Evolutionary conservation across 805 yeast genomes (phyloP), one percentile per base, ranked within the genome.

Genomic region (Metschnikowia vanudenii): DNA sequence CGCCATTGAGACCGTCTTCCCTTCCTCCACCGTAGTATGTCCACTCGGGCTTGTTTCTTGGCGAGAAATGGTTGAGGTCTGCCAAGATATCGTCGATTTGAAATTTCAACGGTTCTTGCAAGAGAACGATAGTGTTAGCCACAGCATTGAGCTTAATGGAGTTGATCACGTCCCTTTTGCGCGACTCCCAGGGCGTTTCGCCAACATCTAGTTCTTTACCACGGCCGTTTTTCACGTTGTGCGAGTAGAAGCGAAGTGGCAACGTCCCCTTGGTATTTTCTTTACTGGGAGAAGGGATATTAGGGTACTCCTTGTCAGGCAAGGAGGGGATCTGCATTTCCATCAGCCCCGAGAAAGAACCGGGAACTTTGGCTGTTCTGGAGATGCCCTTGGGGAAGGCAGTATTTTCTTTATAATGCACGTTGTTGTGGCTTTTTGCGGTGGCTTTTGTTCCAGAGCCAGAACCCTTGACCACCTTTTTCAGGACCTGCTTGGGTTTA

Each of bases 141-240:
- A 38, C 43, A 11, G 58, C 37, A 46, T 66, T 58, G 43, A 59
- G 56, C 41, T 33, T 46, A 45, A 57, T 57, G 18, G 58, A 51
- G 17, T 35, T 43, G 36, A 38, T 45, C 32, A 57, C 46, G 43
- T 46, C 51, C 24, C 51, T 50, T 30, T 46, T 47, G 17, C 71
- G 46, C 13, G 52, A 45, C 1, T 37, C 34, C 71, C 71, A 66
- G 19, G 56, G 51, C 29, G 43, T 51, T 50, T 66, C 71, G 11
- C 65, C 69, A 1, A 54, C 45, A 13, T 41, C 62, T 4, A 63
- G 50, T 8, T 37, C 41, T 7, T 46, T 52, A 44, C 57, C 59
- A 18, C 60, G 64, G 7, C 66, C 70, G 46, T 62, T 65, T 36
- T 64, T 66, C 44, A 68, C 55, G 53, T 68, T 68, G 43, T 68